Evolutionary conservation across 257 asterid species (phyloP).

Genomic region (Nicotiana undulata): DNA sequence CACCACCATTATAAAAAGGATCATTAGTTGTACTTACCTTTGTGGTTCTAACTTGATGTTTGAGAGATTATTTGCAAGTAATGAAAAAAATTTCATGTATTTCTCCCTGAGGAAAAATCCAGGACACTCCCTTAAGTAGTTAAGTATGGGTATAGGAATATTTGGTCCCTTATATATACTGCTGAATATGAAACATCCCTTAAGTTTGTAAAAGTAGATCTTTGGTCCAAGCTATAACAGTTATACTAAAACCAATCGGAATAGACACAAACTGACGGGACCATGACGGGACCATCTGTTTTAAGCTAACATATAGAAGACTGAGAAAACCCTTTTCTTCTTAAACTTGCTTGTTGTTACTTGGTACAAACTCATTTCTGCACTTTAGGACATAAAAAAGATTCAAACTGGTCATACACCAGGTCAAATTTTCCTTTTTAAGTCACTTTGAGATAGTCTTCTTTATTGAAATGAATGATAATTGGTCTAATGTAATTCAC

Average conservation of each 20-base stretch:
- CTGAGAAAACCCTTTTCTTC: neutral
- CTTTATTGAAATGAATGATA: neutral
- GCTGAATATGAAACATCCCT: neutral
- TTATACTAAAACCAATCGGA: neutral
- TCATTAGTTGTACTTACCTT: no score
- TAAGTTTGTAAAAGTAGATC: neutral
- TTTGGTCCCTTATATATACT: neutral
- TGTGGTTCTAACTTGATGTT: no score
- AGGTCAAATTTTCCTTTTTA: neutral
- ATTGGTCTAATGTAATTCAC: neutral
- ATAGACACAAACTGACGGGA: neutral
- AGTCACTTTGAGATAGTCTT: neutral
- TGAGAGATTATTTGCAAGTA: neutral
- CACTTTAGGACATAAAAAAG: neutral
- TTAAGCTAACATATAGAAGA: neutral
- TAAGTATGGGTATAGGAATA: neutral
- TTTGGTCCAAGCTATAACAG: neutral
- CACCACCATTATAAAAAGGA: no score
- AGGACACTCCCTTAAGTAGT: neutral
- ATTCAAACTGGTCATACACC: neutral
- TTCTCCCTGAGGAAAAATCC: neutral
- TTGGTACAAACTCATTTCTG: neutral
- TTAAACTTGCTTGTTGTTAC: neutral
- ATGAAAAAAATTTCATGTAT: neutral
- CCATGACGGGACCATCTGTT: neutral